Base-by-base conservation (phyloP, 441 rosid species). In the Hypseocharis bilobata region DNA sequence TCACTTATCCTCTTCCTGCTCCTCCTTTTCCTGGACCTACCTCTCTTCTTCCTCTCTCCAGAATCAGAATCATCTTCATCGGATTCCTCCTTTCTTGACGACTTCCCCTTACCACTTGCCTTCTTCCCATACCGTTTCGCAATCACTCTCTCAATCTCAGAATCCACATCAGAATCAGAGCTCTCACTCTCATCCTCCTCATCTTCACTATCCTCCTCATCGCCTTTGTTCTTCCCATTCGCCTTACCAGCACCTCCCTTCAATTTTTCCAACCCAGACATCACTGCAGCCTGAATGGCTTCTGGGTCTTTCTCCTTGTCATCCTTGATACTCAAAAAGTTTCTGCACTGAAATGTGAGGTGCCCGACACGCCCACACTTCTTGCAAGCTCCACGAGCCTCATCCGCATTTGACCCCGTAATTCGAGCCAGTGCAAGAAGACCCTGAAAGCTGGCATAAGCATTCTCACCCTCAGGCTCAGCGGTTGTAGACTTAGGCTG, bases 281-380 rank as follows among this genome's bases (percentile, higher is more conserved):
- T 58, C 49, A 78, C 84, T 0, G 86, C 86, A 58, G 80, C 96
- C 59, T 84, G 83, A 65, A 85, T 70, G 1, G 78, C 85, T 32
- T 83, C 96, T 0, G 70, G 64, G 29, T 87, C 92, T 59, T 79
- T 85, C 72, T 85, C 92, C 71, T 81, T 80, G 64, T 81, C 95
- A 38, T 88, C 96, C 72, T 87, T 90, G 11, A 85, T 44, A 54
- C 94, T 90, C 79, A 90, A 26, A 13, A 92, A 88, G 28, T 92
- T 92, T 73, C 96, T 84, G 47, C 98, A 92, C 66, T 92, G 97
- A 74, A 79, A 88, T 0, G 92, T 79, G 72, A 92, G 81, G 51
- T 92, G 98, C 64, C 98, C 96, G 49, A 90, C 94, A 63, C 91
- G 97, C 6, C 94, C 96, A 69, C 97, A 92, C 68, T 71, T 92